A percentile compares a stretch with the other conserved stretches of the same genome.
Evolutionary conservation across 106 monocot species (phyloP).

Genomic region (Dendrobium nobile): DNA sequence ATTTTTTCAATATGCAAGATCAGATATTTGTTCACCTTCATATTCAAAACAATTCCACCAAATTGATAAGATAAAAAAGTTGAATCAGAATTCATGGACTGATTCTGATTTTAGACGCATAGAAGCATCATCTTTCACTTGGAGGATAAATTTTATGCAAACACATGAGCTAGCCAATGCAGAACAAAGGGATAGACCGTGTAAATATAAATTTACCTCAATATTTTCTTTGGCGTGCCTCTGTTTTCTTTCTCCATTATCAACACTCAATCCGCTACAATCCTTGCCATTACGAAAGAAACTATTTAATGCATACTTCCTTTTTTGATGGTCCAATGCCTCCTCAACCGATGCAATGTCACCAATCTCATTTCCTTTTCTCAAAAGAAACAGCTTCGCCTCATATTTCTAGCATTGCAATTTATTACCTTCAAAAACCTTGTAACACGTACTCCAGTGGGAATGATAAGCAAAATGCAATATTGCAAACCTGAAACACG

Average conservation of each 20-base stretch:
- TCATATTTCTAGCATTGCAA: conserved; percentile 59
- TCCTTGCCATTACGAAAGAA: conserved; percentile 65
- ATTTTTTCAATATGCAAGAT: neutral
- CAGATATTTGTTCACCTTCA: neutral
- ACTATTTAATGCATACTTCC: conserved; percentile 60
- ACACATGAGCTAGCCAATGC: neutral
- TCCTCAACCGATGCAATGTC: conserved; percentile 76
- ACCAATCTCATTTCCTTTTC: conserved; percentile 47
- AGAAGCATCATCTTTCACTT: neutral
- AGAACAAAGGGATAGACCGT: neutral
- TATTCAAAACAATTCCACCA: neutral
- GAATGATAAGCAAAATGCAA: neutral
- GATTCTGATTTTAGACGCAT: neutral
- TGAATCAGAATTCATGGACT: neutral
- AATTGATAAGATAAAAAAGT: neutral
- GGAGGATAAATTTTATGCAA: neutral
- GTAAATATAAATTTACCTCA: conserved; percentile 33
- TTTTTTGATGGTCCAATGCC: conserved; percentile 67
- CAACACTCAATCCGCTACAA: conserved; percentile 10
- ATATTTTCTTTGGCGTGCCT: conserved; percentile 46
- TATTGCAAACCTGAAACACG: conserved; percentile 66
- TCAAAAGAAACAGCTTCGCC: conserved; percentile 72
- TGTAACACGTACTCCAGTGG: neutral
- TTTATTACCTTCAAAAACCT: neutral
- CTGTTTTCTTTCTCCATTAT: conserved; percentile 35